Base-by-base conservation (phyloP, 345 rosid genomes). In the Sapria himalayana region DNA sequence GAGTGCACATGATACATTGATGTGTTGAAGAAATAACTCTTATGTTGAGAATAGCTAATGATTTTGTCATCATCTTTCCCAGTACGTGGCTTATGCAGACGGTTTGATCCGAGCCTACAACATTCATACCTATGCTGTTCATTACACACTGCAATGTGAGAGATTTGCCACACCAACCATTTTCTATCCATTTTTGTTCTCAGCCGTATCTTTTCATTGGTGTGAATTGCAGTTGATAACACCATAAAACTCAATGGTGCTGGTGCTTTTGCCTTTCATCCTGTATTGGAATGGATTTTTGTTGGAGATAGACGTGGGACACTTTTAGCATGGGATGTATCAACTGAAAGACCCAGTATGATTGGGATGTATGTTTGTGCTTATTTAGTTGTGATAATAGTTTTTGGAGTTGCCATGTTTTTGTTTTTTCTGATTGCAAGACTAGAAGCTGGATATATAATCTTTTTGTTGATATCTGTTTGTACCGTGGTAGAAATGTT, bases 51-150 rank as follows among this genome's bases (percentile, higher is more conserved):
- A n/a, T n/a, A n/a, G n/a, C n/a, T n/a, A n/a, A n/a, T 31, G 51
- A 31, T 7, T 32, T 21, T 34, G 12, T 14, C 31, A 13, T 49
- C 25, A 33, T 59, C 62, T 29, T 38, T 56, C 63, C 45, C 81
- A 82, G 98, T 82, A 79, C 64, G 91, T 89, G 33, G 98, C 98
- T 19, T 89, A 89, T 72, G 85, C 98, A 25, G 98, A 89, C 42
- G 98, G 98, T 50, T 58, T 79, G 62, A 89, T 82, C 55, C 75
- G 93, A 62, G 98, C 98, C 8, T 89, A 89, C 64, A 89, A 76
- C 72, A 82, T 89, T 55, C 85, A 76, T 38, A 64, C 91, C 23
- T 89, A 82, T 67, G 94, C 85, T 45, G 93, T 89, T 58, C 74
- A 55, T 43, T 89, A 89, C 54, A 79, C 98, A 19, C 62, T 89